These are phyloP conservation scores for Lasiosphaeria ovina DNA, from an alignment of 495 filamentous ascomycete genomes.

Conservation along the genomic window DNA sequence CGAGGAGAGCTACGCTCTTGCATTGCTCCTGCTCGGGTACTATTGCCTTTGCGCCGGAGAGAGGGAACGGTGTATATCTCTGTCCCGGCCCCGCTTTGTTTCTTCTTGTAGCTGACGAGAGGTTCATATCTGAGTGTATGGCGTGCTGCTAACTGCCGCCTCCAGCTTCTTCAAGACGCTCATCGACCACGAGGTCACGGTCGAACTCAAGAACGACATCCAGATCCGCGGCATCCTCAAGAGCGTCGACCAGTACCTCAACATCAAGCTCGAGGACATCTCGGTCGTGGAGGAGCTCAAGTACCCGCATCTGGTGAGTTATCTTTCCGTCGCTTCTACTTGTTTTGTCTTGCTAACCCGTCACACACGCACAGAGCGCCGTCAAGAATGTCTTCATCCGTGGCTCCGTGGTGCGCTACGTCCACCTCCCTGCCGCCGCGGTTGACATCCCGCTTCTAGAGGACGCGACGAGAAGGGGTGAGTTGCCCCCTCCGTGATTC, in stretches of 20 bases:
- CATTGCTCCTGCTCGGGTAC: too few species aligned
- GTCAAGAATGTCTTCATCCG: conserved; percentile 98
- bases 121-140: neutral
- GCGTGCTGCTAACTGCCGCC: too few species aligned
- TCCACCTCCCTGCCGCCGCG: conserved; percentile 81
- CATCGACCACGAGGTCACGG: conserved; percentile 90
- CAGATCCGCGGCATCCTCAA: conserved; percentile 91
- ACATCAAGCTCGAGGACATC: conserved; percentile 98
- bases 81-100: neutral
- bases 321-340: conserved; percentile 1
- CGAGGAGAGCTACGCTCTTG: too few species aligned
- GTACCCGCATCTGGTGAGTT: conserved; percentile 82
- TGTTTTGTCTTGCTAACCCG: conserved; percentile 4
- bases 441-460: conserved; percentile 90
- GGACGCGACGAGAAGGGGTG: conserved; percentile 93
- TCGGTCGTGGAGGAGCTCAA: conserved; percentile 84
- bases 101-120: neutral
- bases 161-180: conserved; percentile 98
- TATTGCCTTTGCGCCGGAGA: too few species aligned
- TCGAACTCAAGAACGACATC: conserved; percentile 99
- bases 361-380: conserved; percentile 50
- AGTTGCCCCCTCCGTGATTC: conserved; percentile 20
- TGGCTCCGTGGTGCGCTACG: conserved; percentile 93
- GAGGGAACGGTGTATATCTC: too few species aligned
- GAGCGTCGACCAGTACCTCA: conserved; percentile 96